Base-by-base conservation (phyloP, 345 rosid species). In the Pistacia atlantica region DNA sequence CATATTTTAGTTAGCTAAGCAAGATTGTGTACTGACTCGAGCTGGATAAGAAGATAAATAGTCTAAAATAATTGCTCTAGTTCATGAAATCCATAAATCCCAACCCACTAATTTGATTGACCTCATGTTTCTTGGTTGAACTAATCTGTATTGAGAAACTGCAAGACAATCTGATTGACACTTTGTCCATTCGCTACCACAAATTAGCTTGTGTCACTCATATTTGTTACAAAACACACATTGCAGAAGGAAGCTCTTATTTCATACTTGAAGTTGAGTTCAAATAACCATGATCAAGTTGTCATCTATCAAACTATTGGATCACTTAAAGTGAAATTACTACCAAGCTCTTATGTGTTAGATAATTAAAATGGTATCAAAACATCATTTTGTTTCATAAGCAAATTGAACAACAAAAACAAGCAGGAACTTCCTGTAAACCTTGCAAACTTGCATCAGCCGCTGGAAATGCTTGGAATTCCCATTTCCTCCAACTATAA, bases 401-500 rank as follows among this genome's bases (percentile, higher is more conserved):
- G 48, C 12, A 69, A 52, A 35, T 28, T 69, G 49, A 10, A 25
- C 16, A 54, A 51, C 14, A 38, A 42, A n/a, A 3, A 2, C 6
- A 33, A 69, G 59, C 5, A 37, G 42, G 42, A 11, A 51, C 17
- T 13, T 51, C 55, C 3, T 11, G 0, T 12, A 97, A 84, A 91
- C 99, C 97, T 83, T 83, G 90, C 80, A 87, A 67, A 58, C 77
- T 84, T 54, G 80, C 89, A 75, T 91, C 97, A 74, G 87, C 78
- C 66, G 78, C 75, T 72, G 82, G 35, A 69, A 33, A 87, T n/a
- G 87, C 86, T 80, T 87, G 92, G 80, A 83, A 82, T 86, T 95
- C 97, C 97, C 97, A 91, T 78, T 91, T 91, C 79, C 95, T 91
- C 97, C 98, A 93, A 76, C 98, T 74, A 63, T 74, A 63, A 7